Evolutionary conservation across 805 yeast genomes (phyloP).

Genomic region (Zygosaccharomyces bisporus): DNA sequence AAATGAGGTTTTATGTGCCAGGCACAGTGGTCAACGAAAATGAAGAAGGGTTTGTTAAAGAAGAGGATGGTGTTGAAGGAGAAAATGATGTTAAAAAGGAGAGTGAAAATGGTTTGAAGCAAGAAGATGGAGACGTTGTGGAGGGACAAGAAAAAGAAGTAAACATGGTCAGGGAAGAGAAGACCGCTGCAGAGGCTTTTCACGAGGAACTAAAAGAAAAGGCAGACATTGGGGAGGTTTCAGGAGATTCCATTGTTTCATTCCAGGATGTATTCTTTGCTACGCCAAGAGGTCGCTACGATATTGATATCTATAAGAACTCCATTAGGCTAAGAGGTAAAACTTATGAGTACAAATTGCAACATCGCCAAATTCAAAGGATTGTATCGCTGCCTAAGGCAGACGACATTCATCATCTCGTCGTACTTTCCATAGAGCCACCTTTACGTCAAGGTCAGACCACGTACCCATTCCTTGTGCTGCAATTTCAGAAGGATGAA

Average conservation of each 20-base stretch:
- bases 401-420: conserved; percentile 84
- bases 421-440: conserved; percentile 90
- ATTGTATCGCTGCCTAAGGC: conserved; percentile 91
- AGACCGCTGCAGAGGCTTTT: conserved; percentile 76
- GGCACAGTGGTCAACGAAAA: conserved; percentile 56
- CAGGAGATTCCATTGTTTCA: conserved; percentile 93
- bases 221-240: conserved; percentile 90
- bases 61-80: conserved; percentile 37
- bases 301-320: conserved; percentile 85
- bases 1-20: conserved; percentile 88
- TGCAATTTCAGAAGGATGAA: conserved; percentile 88
- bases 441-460: conserved; percentile 99
- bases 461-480: conserved; percentile 83
- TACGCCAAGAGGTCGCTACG: conserved; percentile 98
- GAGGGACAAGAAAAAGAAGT: conserved; percentile 35
- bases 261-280: conserved; percentile 86
- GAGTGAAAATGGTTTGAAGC: conserved; percentile 25
- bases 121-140: conserved; percentile 20
- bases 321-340: conserved; percentile 92
- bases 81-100: conserved; percentile 15
- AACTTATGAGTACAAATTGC: conserved; percentile 94
- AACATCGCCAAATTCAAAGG: conserved; percentile 83
- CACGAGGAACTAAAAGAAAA: conserved; percentile 88
- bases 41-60: conserved; percentile 22
- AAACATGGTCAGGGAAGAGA: conserved; percentile 30